A percentile compares a stretch with the other conserved stretches of the same genome.
These are phyloP conservation scores for Cyclocybe cylindracea DNA, from an alignment of 768 basidiomycete species.

Conservation along the genomic window DNA sequence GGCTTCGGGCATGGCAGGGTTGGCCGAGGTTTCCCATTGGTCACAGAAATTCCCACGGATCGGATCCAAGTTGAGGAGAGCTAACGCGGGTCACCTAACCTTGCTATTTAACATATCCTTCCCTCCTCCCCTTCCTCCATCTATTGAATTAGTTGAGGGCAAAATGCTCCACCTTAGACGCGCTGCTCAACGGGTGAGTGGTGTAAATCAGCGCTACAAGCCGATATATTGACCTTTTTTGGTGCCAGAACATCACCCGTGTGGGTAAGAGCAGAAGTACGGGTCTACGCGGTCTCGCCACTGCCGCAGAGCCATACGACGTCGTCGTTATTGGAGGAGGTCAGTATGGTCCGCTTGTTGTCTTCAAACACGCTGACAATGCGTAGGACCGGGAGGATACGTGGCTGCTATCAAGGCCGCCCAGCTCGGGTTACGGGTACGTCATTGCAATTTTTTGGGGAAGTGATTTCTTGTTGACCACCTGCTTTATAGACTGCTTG, in stretches of 20 bases:
- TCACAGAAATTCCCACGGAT: too few relatives aligned
- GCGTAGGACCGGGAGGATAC: conserved; percentile 90
- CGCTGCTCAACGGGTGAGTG: conserved; percentile 30
- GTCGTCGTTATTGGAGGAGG: conserved; percentile 94
- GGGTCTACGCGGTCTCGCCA: conserved; percentile 61
- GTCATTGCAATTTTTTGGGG: conserved; percentile 13
- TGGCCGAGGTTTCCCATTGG: too few relatives aligned
- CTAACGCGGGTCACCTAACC: too few relatives aligned
- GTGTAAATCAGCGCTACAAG: neutral
- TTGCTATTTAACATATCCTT: too few relatives aligned
- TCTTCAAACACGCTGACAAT: neutral
- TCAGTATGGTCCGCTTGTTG: conserved; percentile 30
- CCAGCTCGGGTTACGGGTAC: conserved; percentile 88
- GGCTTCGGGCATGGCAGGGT: too few relatives aligned
- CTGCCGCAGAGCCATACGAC: conserved; percentile 81
- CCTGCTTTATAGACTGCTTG: conserved; percentile 75
- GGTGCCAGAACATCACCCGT: conserved; percentile 36
- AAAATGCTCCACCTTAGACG: conserved; percentile 32
- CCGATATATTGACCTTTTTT: neutral
- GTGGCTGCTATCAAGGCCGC: conserved; percentile 99
- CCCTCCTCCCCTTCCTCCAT: too few relatives aligned
- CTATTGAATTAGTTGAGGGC: too few relatives aligned
- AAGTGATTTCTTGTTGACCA: neutral
- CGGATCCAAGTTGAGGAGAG: too few relatives aligned
- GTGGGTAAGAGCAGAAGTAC: conserved; percentile 43